Base-by-base conservation (phyloP, 768 basidiomycete genomes). In the Boletus huronensis region DNA sequence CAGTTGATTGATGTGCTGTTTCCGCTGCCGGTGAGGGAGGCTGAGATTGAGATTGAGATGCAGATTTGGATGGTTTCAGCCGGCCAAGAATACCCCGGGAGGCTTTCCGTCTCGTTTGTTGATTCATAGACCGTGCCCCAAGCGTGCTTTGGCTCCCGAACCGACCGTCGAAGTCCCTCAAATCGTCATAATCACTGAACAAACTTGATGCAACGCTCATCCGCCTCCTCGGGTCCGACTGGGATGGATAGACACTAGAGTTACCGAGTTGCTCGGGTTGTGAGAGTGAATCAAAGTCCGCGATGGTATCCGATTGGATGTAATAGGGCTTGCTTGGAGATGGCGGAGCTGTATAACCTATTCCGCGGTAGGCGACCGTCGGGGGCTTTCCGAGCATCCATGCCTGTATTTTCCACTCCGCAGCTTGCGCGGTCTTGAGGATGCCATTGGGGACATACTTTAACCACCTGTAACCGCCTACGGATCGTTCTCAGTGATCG, bases 371-470 rank as follows among this genome's bases (percentile, higher is more conserved):
- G 1, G 88, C 79, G 39, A 93, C 77, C 2, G 87, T 85, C 10
- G 94, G 95, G 17, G 93, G 91, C 64, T 98, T 98, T 59, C 96
- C 97, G 29, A 99, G 82, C 86, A 92, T 91, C 91, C 95, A 98
- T 0, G 91, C 90, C 65, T 97, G 93, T 42, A 98, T 77, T 70
- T 89, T 93, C 94, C 94, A 98, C 66, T 99, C 96, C 0, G 96
- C 96, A 5, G 93, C 91, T 70, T 96, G 94, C 0, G 94, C 96
- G 0, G 94, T 94, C 75, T 90, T 93, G 58, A 99, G 77, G 36
- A 99, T 83, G 28, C 90, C 85, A 56, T 90, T 91, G 1, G 96
- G 96, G 6, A 99, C 90, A 67, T 94, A 98, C 71, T 94, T 96
- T 49, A 99, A 79, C 93, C 94, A 98, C 66, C 88, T 94, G 74